Evolutionary conservation across 2,329 filamentous ascomycete species (phyloP).

Genomic region (Davidsoniella eucalypti): DNA sequence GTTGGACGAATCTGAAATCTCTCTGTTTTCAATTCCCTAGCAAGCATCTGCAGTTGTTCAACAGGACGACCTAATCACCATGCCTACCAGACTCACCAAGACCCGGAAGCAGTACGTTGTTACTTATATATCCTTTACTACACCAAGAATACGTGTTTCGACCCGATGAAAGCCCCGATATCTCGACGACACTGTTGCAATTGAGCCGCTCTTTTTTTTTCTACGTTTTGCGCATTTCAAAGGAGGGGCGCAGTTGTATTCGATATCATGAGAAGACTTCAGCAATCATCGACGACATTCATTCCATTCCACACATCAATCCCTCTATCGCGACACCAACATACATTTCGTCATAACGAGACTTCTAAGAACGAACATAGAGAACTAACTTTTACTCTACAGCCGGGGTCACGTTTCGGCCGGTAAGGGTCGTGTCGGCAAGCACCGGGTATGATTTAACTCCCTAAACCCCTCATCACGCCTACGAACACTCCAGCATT

Average conservation of each 20-base stretch:
- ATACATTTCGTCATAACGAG: constrained; percentile 4
- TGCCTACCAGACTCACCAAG: constrained; percentile 61
- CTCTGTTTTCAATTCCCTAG: constrained; percentile 12
- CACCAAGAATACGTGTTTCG: constrained; percentile 9
- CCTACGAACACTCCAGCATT: neutral
- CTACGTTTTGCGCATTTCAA: constrained; percentile 4
- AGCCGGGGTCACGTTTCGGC: constrained; percentile 96
- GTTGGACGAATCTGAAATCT: constrained; percentile 11
- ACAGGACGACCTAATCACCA: constrained; percentile 28
- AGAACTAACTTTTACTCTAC: constrained; percentile 21
- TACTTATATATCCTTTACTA: constrained; percentile 14
- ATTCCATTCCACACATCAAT: neutral
- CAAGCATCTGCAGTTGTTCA: constrained; percentile 13
- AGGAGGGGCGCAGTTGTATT: constrained; percentile 10
- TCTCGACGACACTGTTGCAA: constrained; percentile 11
- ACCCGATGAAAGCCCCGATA: constrained; percentile 12
- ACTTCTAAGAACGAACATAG: constrained; percentile 3
- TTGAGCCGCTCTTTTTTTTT: constrained; percentile 8
- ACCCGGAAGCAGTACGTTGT: constrained; percentile 60
- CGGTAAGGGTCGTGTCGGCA: constrained; percentile 96
- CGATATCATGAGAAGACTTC: constrained; percentile 9
- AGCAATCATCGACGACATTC: constrained; percentile 4
- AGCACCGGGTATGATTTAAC: constrained; percentile 48
- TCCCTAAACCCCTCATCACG: neutral
- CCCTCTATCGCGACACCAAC: neutral